These are phyloP conservation scores for Penicillium verhagenii DNA, from an alignment of 495 filamentous ascomycete species.

Conservation along the genomic window DNA sequence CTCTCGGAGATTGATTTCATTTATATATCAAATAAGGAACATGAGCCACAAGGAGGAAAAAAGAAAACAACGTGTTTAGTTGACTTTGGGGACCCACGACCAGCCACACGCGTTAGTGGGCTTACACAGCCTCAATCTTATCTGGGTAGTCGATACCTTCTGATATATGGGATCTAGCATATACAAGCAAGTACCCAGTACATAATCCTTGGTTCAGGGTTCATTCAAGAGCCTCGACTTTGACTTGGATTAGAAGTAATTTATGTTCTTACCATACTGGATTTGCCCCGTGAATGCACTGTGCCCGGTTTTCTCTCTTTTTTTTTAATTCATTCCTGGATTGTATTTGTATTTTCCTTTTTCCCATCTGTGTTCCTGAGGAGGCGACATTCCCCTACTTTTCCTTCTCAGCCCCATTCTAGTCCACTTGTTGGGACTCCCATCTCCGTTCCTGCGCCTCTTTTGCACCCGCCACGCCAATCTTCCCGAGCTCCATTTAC, in stretches of 20 bases:
- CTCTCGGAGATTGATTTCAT: background rate
- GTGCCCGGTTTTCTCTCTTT: background rate
- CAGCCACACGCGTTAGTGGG: conserved; percentile 32
- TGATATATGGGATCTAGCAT: background rate
- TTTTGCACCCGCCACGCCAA: conserved; percentile 16
- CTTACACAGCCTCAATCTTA: conserved; percentile 39
- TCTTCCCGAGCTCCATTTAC: conserved; percentile 14
- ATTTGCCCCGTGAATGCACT: background rate
- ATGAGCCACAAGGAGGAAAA: conserved; percentile 4
- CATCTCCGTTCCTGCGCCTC: conserved; percentile 13
- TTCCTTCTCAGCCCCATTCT: too few relatives aligned
- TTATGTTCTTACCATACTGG: background rate
- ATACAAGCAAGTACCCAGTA: conserved; percentile 4
- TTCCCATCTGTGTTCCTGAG: background rate
- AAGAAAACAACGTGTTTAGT: conserved; percentile 14
- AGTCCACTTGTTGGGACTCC: too few relatives aligned
- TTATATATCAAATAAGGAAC: too few relatives aligned
- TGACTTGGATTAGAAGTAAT: background rate
- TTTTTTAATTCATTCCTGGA: too few relatives aligned
- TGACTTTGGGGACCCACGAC: conserved; percentile 23
- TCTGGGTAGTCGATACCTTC: conserved; percentile 13
- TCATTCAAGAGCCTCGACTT: conserved; percentile 32
- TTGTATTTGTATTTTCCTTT: too few relatives aligned
- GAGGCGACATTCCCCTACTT: background rate
- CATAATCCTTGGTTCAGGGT: conserved; percentile 11